phyloP scores from a whole-genome alignment of 805 yeast genomes.

The Suhomyces sp. region DNA sequence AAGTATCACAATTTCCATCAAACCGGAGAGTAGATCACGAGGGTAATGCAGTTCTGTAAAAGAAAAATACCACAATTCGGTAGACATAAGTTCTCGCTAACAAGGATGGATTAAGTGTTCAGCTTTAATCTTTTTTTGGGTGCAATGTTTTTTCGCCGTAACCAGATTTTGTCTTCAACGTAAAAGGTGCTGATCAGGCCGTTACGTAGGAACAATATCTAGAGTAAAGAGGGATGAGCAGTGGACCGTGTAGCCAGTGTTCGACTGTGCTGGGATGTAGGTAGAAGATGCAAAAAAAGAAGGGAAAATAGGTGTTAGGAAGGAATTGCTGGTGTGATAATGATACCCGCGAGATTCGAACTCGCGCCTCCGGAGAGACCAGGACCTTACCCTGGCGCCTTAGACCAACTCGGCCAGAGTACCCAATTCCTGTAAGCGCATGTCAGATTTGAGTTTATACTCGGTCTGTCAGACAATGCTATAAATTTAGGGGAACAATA shows the following conservation, averaged over 20 bases:
- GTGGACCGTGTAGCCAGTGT: not conserved
- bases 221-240: not conserved
- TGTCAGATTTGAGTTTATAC: not conserved
- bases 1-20: too few relatives aligned
- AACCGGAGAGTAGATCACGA: too few relatives aligned
- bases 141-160: not conserved
- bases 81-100: not conserved
- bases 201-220: not conserved
- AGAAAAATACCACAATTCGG: not conserved
- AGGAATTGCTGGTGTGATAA: constrained; percentile 17
- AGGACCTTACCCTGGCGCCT: constrained; percentile 24
- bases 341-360: constrained; percentile 22
- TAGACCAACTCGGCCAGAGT: constrained; percentile 23
- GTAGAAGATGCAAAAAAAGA: constrained; percentile 3
- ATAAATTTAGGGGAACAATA: too few relatives aligned
- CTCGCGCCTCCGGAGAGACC: constrained; percentile 22
- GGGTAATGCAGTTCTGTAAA: too few relatives aligned
- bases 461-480: not conserved
- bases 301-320: constrained; percentile 12
- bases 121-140: not conserved
- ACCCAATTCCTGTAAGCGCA: constrained; percentile 14
- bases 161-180: not conserved
- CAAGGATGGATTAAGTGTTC: too few relatives aligned
- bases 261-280: not conserved
- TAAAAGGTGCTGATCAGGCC: too few relatives aligned